phyloP scores from a whole-genome alignment of 2,329 filamentous ascomycete species.

The Fusarium sacchari region DNA sequence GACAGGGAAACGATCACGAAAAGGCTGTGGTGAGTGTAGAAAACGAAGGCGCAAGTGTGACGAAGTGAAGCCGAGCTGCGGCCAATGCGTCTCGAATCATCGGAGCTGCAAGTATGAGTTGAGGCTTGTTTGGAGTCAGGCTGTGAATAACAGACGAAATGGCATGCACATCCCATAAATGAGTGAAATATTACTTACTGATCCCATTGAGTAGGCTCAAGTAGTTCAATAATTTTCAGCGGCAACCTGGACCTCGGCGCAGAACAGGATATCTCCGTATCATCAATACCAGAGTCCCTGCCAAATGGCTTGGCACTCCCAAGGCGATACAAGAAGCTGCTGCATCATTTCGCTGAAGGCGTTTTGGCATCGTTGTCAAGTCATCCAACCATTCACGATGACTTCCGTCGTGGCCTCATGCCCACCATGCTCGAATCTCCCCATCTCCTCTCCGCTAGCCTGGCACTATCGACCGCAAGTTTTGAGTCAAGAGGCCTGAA shows the following conservation, averaged over 20 bases:
- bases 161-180: background rate
- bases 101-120: conserved; percentile 39
- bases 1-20: conserved; percentile 40
- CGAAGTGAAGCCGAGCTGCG: conserved; percentile 41
- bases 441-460: conserved; percentile 42
- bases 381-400: conserved; percentile 42
- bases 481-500: conserved; percentile 37
- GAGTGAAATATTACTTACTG: rapidly evolving
- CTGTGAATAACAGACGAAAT: background rate
- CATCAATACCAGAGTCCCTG: conserved; percentile 23
- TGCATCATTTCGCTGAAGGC: conserved; percentile 41
- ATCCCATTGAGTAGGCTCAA: background rate
- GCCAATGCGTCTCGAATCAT: conserved; percentile 29
- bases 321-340: conserved; percentile 31
- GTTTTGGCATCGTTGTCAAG: conserved; percentile 42
- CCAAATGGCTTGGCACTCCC: conserved; percentile 41
- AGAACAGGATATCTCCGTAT: background rate
- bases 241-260: background rate
- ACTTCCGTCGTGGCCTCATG: conserved; percentile 40
- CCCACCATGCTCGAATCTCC: conserved; percentile 42
- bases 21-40: conserved; percentile 45
- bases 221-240: background rate
- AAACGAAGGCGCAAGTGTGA: conserved; percentile 44
- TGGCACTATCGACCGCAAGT: conserved; percentile 42
- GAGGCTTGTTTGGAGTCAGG: conserved; percentile 40